Percentiles rank a stretch among this genome's conserved stretches.
These are phyloP conservation scores for Yarrowia sp. DNA, from an alignment of 805 yeast genomes.

Conservation along the genomic window DNA sequence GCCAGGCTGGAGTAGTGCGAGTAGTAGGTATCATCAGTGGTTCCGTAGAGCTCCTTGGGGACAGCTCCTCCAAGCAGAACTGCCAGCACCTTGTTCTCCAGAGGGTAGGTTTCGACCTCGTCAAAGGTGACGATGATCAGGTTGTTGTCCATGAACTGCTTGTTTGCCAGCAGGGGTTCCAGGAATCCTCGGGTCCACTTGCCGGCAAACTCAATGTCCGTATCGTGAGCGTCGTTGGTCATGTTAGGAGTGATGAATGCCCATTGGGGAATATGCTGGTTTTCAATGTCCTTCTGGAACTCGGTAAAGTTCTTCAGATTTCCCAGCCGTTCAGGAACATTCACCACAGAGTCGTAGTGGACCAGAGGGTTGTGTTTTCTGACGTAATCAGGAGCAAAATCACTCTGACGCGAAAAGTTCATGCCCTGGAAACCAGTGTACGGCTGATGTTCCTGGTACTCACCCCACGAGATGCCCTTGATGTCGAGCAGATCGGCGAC, in stretches of 20 bases:
- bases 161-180: conserved; percentile 55
- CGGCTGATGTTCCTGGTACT: conserved; percentile 62
- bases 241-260: conserved; percentile 61
- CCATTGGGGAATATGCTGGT: conserved; percentile 59
- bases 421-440: conserved; percentile 61
- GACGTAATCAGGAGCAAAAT: conserved; percentile 57
- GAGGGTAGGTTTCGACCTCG: conserved; percentile 55
- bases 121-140: conserved; percentile 59
- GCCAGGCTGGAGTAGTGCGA: conserved; percentile 61
- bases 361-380: conserved; percentile 62
- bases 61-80: conserved; percentile 59
- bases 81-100: conserved; percentile 56
- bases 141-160: conserved; percentile 57
- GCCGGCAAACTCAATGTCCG: conserved; percentile 57
- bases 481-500: conserved; percentile 59
- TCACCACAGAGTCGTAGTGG: conserved; percentile 53
- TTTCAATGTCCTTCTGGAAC: conserved; percentile 53
- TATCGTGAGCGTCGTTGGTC: conserved; percentile 61
- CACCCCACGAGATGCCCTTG: conserved; percentile 59
- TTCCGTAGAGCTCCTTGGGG: conserved; percentile 54
- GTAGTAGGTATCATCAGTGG: conserved; percentile 58
- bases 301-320: conserved; percentile 59
- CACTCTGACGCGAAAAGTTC: conserved; percentile 55
- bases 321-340: conserved; percentile 51
- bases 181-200: conserved; percentile 57